A percentile compares a stretch with the other conserved stretches of the same genome.
These are phyloP conservation scores for Cyclospora cayetanensis DNA, from an alignment of 169 alveolate species.

Conservation along the genomic window DNA sequence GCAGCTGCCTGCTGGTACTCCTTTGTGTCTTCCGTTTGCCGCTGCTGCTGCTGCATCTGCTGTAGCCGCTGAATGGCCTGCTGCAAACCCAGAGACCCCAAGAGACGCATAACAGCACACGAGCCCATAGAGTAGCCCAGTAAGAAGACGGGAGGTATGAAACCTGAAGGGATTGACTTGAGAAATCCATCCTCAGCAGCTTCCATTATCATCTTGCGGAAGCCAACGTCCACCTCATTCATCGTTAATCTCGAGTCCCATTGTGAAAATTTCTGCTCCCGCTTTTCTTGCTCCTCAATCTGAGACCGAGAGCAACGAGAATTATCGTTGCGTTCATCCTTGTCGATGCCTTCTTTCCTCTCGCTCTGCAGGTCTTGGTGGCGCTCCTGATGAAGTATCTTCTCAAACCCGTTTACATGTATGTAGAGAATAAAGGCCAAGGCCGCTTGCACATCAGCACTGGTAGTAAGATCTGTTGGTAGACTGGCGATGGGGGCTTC, in stretches of 20 bases:
- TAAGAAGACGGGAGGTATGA: background rate
- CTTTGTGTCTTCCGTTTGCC: background rate
- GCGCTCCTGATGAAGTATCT: background rate
- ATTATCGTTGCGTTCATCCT: background rate
- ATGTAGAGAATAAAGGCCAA: background rate
- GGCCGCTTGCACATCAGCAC: constrained; percentile 11
- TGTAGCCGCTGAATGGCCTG: constrained; percentile 21
- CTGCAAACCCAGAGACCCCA: constrained; percentile 10
- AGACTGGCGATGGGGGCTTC: background rate
- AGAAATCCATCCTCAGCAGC: background rate
- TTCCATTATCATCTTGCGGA: constrained; percentile 12
- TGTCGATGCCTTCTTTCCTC: background rate
- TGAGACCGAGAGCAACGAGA: no score
- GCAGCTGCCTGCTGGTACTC: background rate
- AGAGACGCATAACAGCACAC: background rate
- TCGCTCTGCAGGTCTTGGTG: background rate
- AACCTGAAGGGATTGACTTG: background rate
- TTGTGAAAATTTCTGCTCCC: background rate
- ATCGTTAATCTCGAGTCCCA: background rate
- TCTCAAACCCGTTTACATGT: background rate
- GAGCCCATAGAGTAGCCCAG: constrained; percentile 17
- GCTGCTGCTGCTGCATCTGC: constrained; percentile 44
- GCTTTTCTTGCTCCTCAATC: background rate
- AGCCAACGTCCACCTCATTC: background rate
- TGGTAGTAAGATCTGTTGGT: constrained; percentile 16